Percentiles rank a stretch among this genome's conserved stretches.
These are phyloP conservation scores for Lactifluus subvellereus DNA, from an alignment of 768 basidiomycete species.

Conservation along the genomic window DNA sequence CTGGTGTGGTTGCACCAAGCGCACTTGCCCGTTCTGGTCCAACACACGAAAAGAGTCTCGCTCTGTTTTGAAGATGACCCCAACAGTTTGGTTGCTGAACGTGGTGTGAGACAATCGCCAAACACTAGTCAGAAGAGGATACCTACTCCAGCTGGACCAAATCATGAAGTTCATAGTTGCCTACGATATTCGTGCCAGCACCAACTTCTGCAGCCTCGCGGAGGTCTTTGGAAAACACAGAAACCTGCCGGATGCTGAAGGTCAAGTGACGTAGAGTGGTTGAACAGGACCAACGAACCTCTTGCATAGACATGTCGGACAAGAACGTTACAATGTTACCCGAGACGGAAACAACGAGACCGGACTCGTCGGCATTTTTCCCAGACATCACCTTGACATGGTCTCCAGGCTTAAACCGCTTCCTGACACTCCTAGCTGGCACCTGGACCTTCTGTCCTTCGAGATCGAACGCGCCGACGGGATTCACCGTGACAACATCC, in stretches of 20 bases:
- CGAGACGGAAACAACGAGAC: conserved; percentile 86
- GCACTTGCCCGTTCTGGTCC: conserved; percentile 88
- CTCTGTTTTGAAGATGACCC: conserved; percentile 97
- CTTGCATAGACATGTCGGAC: conserved; percentile 96
- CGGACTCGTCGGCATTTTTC: conserved; percentile 91
- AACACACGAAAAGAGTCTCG: conserved; percentile 93
- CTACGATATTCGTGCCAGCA: conserved; percentile 82
- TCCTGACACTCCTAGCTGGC: conserved; percentile 83
- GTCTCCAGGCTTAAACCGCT: conserved; percentile 94
- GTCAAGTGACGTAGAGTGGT: background rate
- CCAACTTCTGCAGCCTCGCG: conserved; percentile 97
- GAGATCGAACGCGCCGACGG: conserved; percentile 65
- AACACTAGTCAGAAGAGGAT: conserved; percentile 11
- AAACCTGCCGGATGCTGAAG: conserved; percentile 51
- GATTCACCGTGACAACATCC: conserved; percentile 82
- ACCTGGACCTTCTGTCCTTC: conserved; percentile 84
- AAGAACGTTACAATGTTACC: conserved; percentile 92
- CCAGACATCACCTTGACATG: conserved; percentile 99
- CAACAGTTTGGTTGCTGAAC: conserved; percentile 83
- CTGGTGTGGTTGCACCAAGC: conserved; percentile 87
- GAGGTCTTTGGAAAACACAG: conserved; percentile 95
- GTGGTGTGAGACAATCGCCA: background rate
- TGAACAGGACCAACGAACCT: conserved; percentile 56
- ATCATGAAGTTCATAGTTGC: conserved; percentile 94
- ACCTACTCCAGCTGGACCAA: conserved; percentile 94